Evolutionary conservation across 2,329 filamentous ascomycete species (phyloP).

Genomic region (Apiospora sp.): DNA sequence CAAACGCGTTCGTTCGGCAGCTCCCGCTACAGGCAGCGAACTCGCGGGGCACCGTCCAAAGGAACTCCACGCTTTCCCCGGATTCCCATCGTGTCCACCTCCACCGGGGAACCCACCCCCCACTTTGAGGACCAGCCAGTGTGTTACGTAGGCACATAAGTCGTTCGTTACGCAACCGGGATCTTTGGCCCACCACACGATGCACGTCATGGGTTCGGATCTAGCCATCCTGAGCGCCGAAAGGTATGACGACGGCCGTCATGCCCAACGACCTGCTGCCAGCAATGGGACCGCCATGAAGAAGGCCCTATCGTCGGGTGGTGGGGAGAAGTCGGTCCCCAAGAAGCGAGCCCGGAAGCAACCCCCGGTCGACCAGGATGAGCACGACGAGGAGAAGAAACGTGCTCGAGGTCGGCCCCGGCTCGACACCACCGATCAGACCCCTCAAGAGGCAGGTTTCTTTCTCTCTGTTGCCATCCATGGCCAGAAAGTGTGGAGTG

Average conservation of each 20-base stretch:
- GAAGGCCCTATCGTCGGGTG: conserved; percentile 31
- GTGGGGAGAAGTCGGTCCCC: conserved; percentile 27
- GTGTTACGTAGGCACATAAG: neutral
- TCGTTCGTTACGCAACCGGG: conserved; percentile 14
- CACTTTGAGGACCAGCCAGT: neutral
- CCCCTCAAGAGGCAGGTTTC: conserved; percentile 75
- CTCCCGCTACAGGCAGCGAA: neutral
- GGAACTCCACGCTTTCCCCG: conserved; percentile 4
- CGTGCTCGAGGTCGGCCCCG: conserved; percentile 77
- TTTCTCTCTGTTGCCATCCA: neutral
- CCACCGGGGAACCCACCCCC: neutral
- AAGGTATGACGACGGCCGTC: conserved; percentile 50
- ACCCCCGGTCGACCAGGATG: conserved; percentile 42
- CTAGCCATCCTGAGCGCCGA: conserved; percentile 55
- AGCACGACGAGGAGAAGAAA: conserved; percentile 59
- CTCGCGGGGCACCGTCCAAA: neutral
- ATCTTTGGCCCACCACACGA: neutral
- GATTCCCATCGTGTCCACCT: neutral
- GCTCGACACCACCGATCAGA: conserved; percentile 79
- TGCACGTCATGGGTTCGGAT: conserved; percentile 11
- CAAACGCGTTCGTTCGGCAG: neutral
- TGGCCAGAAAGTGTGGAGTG: neutral
- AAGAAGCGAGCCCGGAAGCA: conserved; percentile 46
- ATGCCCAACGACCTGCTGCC: conserved; percentile 30
- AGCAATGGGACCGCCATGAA: conserved; percentile 32